A percentile compares a stretch with the other conserved stretches of the same genome.
These are phyloP conservation scores for Hyphopichia buzzinii DNA, from an alignment of 1,139 yeast genomes.

Conservation along the genomic window DNA sequence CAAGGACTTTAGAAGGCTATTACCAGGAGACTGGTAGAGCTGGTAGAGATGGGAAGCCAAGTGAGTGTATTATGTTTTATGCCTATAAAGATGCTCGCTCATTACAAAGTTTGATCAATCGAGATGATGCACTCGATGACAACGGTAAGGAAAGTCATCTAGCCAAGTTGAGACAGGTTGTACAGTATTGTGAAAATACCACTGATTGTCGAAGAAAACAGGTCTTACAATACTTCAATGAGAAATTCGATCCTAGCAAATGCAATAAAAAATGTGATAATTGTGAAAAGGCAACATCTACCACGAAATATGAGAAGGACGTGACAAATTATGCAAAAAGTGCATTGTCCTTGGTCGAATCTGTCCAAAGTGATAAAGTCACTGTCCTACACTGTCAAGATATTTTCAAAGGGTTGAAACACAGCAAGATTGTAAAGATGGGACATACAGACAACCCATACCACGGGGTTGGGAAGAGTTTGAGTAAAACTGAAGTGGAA, in stretches of 20 bases:
- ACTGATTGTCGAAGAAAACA: constrained; percentile 89
- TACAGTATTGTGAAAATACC: constrained; percentile 87
- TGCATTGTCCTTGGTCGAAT: constrained; percentile 57
- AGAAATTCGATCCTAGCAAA: constrained; percentile 61
- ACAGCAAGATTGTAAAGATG: constrained; percentile 55
- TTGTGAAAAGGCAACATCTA: constrained; percentile 55
- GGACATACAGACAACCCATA: constrained; percentile 60
- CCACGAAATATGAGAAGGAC: constrained; percentile 54
- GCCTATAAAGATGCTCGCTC: constrained; percentile 73
- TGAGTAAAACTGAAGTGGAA: constrained; percentile 70
- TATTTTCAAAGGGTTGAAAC: constrained; percentile 72
- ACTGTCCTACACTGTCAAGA: constrained; percentile 83
- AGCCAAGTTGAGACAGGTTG: constrained; percentile 75
- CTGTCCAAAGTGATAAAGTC: constrained; percentile 58
- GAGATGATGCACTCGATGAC: constrained; percentile 65
- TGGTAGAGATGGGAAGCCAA: constrained; percentile 85
- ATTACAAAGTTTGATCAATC: constrained; percentile 71
- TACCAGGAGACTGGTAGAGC: constrained; percentile 99
- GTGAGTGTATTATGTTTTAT: constrained; percentile 82
- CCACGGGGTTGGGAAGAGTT: constrained; percentile 68
- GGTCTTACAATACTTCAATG: constrained; percentile 87
- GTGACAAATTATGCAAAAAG: constrained; percentile 64
- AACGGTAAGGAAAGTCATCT: constrained; percentile 75
- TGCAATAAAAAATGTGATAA: constrained; percentile 85
- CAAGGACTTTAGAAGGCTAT: constrained; percentile 90